These are phyloP conservation scores for Sindora glabra DNA, from an alignment of 306 rosid genomes.

Conservation along the genomic window DNA sequence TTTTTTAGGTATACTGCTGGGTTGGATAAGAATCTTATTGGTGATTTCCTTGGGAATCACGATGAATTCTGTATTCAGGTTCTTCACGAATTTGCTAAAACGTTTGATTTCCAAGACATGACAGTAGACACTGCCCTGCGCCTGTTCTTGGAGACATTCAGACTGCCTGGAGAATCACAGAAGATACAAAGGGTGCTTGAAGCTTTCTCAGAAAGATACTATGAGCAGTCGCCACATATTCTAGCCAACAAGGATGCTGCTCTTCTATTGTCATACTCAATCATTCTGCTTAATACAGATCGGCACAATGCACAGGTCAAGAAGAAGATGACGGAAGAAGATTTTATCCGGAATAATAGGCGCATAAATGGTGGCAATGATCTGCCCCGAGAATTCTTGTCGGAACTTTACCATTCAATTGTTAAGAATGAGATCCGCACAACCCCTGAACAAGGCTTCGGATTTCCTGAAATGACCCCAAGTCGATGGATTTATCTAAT, in stretches of 20 bases:
- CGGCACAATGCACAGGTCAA: slow-evolving; percentile 90
- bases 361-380: slow-evolving; percentile 88
- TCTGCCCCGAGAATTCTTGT: slow-evolving; percentile 75
- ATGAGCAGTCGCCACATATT: slow-evolving; percentile 74
- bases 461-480: slow-evolving; percentile 86
- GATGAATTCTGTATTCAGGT: slow-evolving; percentile 91
- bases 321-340: slow-evolving; percentile 95
- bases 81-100: slow-evolving; percentile 90
- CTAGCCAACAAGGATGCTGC: slow-evolving; percentile 94
- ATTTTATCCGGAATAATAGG: slow-evolving; percentile 83
- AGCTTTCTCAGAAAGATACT: slow-evolving; percentile 97
- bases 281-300: slow-evolving; percentile 91
- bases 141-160: slow-evolving; percentile 84
- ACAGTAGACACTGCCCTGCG: slow-evolving; percentile 85
- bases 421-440: slow-evolving; percentile 91
- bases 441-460: slow-evolving; percentile 82
- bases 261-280: slow-evolving; percentile 75
- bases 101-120: slow-evolving; percentile 92
- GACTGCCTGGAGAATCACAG: slow-evolving; percentile 97
- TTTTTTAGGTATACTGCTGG: slow-evolving; percentile 84
- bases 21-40: slow-evolving; percentile 91
- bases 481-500: slow-evolving; percentile 93
- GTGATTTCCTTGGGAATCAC: slow-evolving; percentile 92
- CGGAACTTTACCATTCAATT: slow-evolving; percentile 76
- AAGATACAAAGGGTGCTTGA: slow-evolving; percentile 97